These are phyloP conservation scores for Pouteria campechiana DNA, from an alignment of 179 eudicot genomes.

Conservation along the genomic window DNA sequence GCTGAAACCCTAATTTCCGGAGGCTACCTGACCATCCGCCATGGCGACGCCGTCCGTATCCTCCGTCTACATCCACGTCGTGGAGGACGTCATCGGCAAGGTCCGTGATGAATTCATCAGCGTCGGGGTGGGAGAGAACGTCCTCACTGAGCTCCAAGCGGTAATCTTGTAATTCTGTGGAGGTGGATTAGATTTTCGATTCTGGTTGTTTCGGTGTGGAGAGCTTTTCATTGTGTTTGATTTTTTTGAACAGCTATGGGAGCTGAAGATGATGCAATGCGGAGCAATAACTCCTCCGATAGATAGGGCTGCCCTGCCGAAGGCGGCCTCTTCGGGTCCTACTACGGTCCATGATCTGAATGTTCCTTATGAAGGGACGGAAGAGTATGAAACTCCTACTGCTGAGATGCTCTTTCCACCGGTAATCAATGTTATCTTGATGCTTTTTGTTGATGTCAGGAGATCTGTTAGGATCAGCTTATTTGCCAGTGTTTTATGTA, in stretches of 20 bases:
- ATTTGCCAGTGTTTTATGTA: too few species aligned
- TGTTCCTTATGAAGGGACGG: slow-evolving; percentile 89
- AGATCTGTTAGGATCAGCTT: too few species aligned
- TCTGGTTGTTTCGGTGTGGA: slow-evolving; percentile 17
- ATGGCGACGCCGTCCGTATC: slow-evolving; percentile 69
- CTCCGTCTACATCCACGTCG: slow-evolving; percentile 67
- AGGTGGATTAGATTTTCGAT: not conserved
- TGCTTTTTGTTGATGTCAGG: too few species aligned
- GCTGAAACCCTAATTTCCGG: too few species aligned
- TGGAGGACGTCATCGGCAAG: slow-evolving; percentile 85
- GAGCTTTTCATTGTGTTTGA: not conserved
- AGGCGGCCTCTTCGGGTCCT: slow-evolving; percentile 34
- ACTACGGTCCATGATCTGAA: slow-evolving; percentile 89
- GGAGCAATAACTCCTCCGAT: slow-evolving; percentile 73
- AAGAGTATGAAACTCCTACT: slow-evolving; percentile 96
- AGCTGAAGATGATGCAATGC: slow-evolving; percentile 81
- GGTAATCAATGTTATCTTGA: slow-evolving; percentile 35
- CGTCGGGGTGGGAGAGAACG: slow-evolving; percentile 66
- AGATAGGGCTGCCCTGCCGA: slow-evolving; percentile 49
- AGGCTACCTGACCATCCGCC: too few species aligned
- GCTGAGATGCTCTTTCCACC: slow-evolving; percentile 96
- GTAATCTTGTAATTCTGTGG: slow-evolving; percentile 16
- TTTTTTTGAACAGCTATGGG: slow-evolving; percentile 54
- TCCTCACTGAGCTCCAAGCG: slow-evolving; percentile 64
- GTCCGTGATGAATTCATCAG: slow-evolving; percentile 75